These are phyloP conservation scores for Verticillium zaregamsianum DNA, from an alignment of 2,329 filamentous ascomycete species.

Conservation along the genomic window DNA sequence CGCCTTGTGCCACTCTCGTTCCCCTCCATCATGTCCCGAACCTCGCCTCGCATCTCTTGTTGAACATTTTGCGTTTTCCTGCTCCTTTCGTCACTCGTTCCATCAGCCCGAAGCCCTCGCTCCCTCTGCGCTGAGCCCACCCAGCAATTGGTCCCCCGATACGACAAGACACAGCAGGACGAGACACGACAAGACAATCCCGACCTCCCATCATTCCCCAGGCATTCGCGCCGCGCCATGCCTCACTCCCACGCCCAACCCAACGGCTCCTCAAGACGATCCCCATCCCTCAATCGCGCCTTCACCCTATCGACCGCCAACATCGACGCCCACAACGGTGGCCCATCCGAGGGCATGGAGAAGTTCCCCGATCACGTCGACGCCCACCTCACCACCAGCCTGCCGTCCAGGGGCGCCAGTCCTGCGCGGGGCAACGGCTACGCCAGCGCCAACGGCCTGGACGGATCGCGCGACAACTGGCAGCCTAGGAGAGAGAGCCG, in stretches of 20 bases:
- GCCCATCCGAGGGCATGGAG: slow-evolving; percentile 34
- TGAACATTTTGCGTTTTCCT: slow-evolving; percentile 1
- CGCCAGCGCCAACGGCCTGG: slow-evolving; percentile 16
- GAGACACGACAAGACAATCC: not conserved
- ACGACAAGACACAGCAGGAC: not conserved
- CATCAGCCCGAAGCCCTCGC: not conserved
- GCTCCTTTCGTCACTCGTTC: slow-evolving; percentile 11
- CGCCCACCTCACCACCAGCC: slow-evolving; percentile 17
- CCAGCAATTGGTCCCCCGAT: not conserved
- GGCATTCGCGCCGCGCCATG: slow-evolving; percentile 21
- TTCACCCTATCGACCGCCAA: slow-evolving; percentile 18
- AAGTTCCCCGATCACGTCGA: slow-evolving; percentile 56
- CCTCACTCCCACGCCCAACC: slow-evolving; percentile 31
- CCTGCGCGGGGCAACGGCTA: slow-evolving; percentile 23
- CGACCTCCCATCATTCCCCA: not conserved
- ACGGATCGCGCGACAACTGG: slow-evolving; percentile 50
- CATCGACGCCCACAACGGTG: slow-evolving; percentile 5
- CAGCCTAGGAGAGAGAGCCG: slow-evolving; percentile 50
- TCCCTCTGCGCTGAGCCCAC: not conserved
- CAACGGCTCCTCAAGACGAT: slow-evolving; percentile 23
- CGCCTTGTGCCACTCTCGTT: not conserved
- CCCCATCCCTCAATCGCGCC: slow-evolving; percentile 26
- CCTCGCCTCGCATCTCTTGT: not conserved
- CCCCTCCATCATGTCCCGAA: slow-evolving; percentile 9
- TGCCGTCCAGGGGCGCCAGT: slow-evolving; percentile 13